Percentiles rank a stretch among this genome's conserved stretches.
phyloP scores from a whole-genome alignment of 108 stramenopile species.

The Conticribra weissflogii region DNA sequence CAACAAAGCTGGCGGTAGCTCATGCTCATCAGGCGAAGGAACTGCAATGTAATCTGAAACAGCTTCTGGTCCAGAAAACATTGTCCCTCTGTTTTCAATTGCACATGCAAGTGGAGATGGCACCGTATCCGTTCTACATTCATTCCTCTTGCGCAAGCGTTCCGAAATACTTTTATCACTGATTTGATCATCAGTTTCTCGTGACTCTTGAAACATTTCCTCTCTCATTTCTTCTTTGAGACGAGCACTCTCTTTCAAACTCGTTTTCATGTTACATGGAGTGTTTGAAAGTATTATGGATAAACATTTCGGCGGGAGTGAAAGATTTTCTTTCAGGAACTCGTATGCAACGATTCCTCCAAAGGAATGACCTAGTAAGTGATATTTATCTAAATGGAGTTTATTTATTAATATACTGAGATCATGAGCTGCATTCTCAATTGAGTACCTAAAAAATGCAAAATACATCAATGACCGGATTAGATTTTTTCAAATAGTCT shows the following conservation, averaged over 20 bases:
- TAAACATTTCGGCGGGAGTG: slow-evolving; percentile 14
- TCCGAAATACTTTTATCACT: slow-evolving; percentile 19
- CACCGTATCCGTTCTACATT: slow-evolving; percentile 36
- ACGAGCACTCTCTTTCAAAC: slow-evolving; percentile 36
- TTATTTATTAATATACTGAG: slow-evolving; percentile 24
- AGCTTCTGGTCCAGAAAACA: slow-evolving; percentile 38
- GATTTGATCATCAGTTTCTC: neutral
- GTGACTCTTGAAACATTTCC: slow-evolving; percentile 22
- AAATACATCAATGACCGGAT: neutral
- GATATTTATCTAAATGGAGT: slow-evolving; percentile 33
- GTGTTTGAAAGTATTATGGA: slow-evolving; percentile 45
- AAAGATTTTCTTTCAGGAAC: slow-evolving; percentile 8
- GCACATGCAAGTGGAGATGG: slow-evolving; percentile 38
- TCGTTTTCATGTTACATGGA: slow-evolving; percentile 42
- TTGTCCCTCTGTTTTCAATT: slow-evolving; percentile 32
- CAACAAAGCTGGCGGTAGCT: slow-evolving; percentile 44
- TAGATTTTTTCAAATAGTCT: too few species aligned
- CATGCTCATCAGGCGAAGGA: slow-evolving; percentile 8
- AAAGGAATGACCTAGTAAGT: slow-evolving; percentile 48
- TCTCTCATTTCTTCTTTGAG: slow-evolving; percentile 21
- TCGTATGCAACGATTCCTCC: slow-evolving; percentile 51
- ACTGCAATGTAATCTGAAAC: slow-evolving; percentile 37
- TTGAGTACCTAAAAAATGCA: slow-evolving; percentile 33
- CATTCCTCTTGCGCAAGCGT: slow-evolving; percentile 29
- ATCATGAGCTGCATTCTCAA: slow-evolving; percentile 38